Evolutionary conservation across 1,284 basidiomycete species (phyloP), one percentile per base, ranked within the genome.

Genomic region (Malassezia vespertilionis): DNA sequence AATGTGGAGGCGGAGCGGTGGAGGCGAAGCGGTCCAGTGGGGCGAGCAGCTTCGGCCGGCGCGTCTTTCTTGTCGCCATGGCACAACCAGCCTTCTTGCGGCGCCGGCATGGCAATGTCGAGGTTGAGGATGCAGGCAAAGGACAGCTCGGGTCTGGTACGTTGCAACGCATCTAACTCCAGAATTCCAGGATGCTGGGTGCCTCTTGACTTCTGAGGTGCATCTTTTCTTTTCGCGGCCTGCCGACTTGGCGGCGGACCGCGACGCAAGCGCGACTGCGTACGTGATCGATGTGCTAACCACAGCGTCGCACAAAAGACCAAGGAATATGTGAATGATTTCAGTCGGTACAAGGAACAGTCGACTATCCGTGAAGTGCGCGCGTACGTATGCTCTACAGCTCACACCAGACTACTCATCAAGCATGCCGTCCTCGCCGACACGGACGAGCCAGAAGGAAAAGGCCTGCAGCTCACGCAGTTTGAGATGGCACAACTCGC

Each of bases 401-500:
- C 40, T 38, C 1, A 46, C 22, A 21, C 9, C 44, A 60, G 58
- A 35, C 38, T 56, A 22, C 32, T 63, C 17, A 57, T 61, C 22
- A 53, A 57, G 30, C 58, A 58, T 26, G 45, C 42, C 15, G 52
- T 33, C 23, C 34, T 44, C 23, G 30, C 54, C 40, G 55, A 65
- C 40, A 44, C 57, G 27, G 52, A 49, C 37, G 46, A 48, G 21
- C 26, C 51, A 10, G 51, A 41, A 17, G 53, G 44, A 41, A 83
- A 83, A 59, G 84, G 83, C 57, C 78, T 82, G 0, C 79, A 78
- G 6, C 71, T 91, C 34, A 85, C 85, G 0, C 84, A 85, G 58
- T 91, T 90, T 61, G 88, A 93, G 74, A 84, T 84, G 17, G 87
- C 86, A 2, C 87, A 91, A 64, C 82, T 93, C 35, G 86, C 86